Conservation (phyloP, 2,329 filamentous ascomycete genomes). For the Claviceps pazoutovae region DNA sequence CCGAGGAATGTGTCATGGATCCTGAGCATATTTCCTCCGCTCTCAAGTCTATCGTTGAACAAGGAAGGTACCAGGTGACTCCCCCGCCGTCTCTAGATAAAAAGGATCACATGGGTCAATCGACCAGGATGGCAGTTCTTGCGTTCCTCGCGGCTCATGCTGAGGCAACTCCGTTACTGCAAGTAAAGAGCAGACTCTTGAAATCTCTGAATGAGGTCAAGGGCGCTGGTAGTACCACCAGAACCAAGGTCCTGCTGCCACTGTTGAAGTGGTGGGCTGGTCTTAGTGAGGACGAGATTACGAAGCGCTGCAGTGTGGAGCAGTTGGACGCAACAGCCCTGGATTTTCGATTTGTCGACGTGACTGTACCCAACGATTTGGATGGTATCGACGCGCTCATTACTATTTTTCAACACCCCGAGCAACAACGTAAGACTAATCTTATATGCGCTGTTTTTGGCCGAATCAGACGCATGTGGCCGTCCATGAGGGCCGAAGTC, state of each 20-base stretch:
- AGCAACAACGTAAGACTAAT: constrained; percentile 26
- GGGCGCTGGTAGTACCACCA: constrained; percentile 51
- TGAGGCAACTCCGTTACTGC: constrained; percentile 50
- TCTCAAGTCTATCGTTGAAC: constrained; percentile 31
- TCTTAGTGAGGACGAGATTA: constrained; percentile 36
- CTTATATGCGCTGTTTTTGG: constrained; percentile 53
- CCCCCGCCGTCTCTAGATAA: constrained; percentile 30
- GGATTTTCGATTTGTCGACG: constrained; percentile 32
- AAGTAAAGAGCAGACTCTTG: constrained; percentile 60
- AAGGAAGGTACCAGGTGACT: constrained; percentile 24
- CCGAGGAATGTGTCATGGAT: constrained; percentile 83
- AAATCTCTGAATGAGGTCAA: constrained; percentile 59
- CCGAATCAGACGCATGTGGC: constrained; percentile 60
- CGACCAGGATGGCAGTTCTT: constrained; percentile 50
- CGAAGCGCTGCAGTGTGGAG: constrained; percentile 25
- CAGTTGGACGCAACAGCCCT: constrained; percentile 27
- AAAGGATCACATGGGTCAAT: constrained; percentile 42
- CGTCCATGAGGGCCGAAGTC: constrained; percentile 49
- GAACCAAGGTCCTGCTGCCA: constrained; percentile 65
- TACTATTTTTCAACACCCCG: constrained; percentile 28
- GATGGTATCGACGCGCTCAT: constrained; percentile 39
- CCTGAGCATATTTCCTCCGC: constrained; percentile 52
- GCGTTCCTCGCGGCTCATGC: constrained; percentile 63
- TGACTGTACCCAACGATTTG: constrained; percentile 40
- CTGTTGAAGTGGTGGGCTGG: constrained; percentile 55